These are phyloP conservation scores for Abelmoschus esculentus DNA, from an alignment of 345 rosid genomes.

Conservation along the genomic window DNA sequence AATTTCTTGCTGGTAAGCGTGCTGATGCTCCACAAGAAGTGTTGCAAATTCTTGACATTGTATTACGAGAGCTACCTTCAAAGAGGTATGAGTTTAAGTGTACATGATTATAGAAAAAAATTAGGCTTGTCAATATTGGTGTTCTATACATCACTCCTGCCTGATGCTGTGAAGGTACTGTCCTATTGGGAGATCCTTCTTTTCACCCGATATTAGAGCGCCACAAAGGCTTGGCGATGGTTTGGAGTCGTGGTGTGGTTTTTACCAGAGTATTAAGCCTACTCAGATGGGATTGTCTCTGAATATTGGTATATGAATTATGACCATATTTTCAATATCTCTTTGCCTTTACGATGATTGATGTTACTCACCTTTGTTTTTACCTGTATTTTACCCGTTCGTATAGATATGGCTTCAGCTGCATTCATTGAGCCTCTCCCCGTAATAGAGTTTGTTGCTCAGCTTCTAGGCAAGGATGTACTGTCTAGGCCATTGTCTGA, in stretches of 20 bases:
- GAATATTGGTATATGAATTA: conserved; percentile 26
- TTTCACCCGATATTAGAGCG: conserved; percentile 21
- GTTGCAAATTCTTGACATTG: conserved; percentile 30
- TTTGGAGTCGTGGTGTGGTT: conserved; percentile 36
- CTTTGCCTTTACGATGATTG: neutral
- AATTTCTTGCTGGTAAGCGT: conserved; percentile 27
- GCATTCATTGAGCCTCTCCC: conserved; percentile 32
- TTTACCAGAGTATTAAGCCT: conserved; percentile 38
- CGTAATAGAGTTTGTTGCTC: conserved; percentile 31
- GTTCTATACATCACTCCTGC: conserved; percentile 16
- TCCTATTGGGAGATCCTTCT: conserved; percentile 25
- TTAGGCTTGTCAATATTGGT: neutral
- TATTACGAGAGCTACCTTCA: conserved; percentile 21
- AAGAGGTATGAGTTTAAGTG: neutral
- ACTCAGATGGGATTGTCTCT: conserved; percentile 41
- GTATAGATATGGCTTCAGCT: conserved; percentile 30
- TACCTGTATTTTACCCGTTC: neutral
- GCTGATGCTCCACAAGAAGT: conserved; percentile 35
- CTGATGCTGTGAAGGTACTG: neutral
- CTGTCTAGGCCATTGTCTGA: conserved; percentile 29
- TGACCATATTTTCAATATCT: neutral
- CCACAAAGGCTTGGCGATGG: conserved; percentile 26
- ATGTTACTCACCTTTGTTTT: neutral
- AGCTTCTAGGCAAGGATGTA: conserved; percentile 25
- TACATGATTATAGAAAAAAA: neutral